Percentiles rank a stretch among this genome's conserved stretches.
Evolutionary conservation across 345 rosid species (phyloP).

Genomic region (Salix udensis): DNA sequence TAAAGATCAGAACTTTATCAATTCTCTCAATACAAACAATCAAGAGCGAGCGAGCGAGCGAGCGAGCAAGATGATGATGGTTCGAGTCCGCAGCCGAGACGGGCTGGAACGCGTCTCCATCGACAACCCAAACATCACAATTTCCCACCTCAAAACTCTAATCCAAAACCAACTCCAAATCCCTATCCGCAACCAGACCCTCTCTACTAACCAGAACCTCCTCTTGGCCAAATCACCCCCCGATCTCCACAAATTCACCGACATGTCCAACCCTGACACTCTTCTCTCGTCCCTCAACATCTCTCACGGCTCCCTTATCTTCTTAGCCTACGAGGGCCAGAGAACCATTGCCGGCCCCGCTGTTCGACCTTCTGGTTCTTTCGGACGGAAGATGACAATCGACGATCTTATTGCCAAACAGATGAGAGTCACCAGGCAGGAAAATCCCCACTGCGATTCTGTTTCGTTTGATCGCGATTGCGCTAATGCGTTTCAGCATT

Average conservation of each 20-base stretch:
- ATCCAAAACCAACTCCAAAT: slow-evolving; percentile 78
- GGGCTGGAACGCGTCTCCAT: slow-evolving; percentile 79
- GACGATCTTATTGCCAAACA: slow-evolving; percentile 88
- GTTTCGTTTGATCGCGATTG: slow-evolving; percentile 83
- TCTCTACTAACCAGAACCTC: slow-evolving; percentile 69
- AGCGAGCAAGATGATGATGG: slow-evolving; percentile 45
- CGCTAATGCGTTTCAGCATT: slow-evolving; percentile 73
- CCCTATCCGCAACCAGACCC: slow-evolving; percentile 66
- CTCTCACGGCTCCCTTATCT: slow-evolving; percentile 72
- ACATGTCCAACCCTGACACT: slow-evolving; percentile 60
- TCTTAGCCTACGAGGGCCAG: slow-evolving; percentile 73
- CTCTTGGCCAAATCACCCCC: slow-evolving; percentile 60
- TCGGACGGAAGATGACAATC: slow-evolving; percentile 96
- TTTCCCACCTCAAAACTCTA: slow-evolving; percentile 65
- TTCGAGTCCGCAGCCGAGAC: slow-evolving; percentile 88
- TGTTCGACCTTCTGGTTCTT: slow-evolving; percentile 73
- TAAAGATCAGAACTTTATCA: background rate
- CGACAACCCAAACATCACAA: slow-evolving; percentile 46
- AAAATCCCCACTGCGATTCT: slow-evolving; percentile 70
- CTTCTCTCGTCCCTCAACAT: slow-evolving; percentile 57
- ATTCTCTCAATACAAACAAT: too few relatives aligned
- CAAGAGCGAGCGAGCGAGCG: background rate
- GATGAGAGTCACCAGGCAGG: slow-evolving; percentile 81
- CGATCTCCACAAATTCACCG: slow-evolving; percentile 51
- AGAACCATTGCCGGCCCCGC: slow-evolving; percentile 63